Evolutionary conservation across 1,139 yeast species (phyloP), one percentile per base, ranked within the genome.

Genomic region (Pneumocystis sp.): DNA sequence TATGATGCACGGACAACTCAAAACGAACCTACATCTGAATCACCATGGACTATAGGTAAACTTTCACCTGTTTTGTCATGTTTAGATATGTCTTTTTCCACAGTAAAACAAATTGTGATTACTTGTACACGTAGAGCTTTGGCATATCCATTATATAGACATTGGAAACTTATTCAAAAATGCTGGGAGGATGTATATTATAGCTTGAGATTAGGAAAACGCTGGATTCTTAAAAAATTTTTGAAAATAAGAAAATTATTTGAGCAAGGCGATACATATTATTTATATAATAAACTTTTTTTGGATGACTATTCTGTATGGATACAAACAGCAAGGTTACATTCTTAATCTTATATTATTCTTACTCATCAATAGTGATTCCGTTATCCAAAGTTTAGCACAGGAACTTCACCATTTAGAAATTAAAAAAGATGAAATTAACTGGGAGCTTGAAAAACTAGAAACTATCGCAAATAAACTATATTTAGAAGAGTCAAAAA

Each of bases 1-100:
- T 90, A 85, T 72, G 97, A 93, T 68, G 74, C 81, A 63, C 77
- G 96, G 57, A 87, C 87, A 65, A 86, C 84, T 39, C 82, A 80
- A 71, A 96, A 95, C 10, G 95, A 87, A 31, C 83, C 84, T 65
- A 89, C 84, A 29, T 84, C 87, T 8, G 98, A 93, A 75, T 87
- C 96, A 68, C 90, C 95, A 0, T 93, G 97, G 98, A 86, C 95
- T 0, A 81, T 93, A 17, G 97, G 97, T 1, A 89, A 86, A 71
- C 73, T 93, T 45, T 78, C 85, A 0, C 96, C 97, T 0, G 93
- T 89, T 71, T 76, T 91, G 57, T 74, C 91, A 7, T 84, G 81
- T 69, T 77, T 93, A 60, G 97, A 90, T 73, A 77, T 74, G 82
- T 42, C 74, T 78, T 62, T 79, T 78, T 39, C 75, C 76, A 75